Conservation (phyloP, 192 early-diverging fungal species). For the Borealophlyctis nickersoniae region DNA sequence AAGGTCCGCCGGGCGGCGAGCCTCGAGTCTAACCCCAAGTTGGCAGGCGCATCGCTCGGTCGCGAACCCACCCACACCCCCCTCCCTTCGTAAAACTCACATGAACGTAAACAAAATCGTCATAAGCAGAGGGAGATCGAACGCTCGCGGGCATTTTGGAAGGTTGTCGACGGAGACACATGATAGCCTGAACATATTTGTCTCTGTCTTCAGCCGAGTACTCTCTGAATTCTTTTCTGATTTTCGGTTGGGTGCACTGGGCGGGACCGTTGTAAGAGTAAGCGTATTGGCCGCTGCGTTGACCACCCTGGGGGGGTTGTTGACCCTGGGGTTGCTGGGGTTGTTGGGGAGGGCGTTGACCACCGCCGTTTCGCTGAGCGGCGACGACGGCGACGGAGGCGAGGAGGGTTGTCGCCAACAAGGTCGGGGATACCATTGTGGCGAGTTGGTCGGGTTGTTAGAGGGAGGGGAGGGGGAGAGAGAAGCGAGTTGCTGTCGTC, state of each 20-base stretch:
- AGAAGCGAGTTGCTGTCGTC: too few species aligned
- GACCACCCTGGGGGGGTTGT: neutral
- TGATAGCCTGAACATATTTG: conserved; percentile 23
- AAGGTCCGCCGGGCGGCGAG: too few species aligned
- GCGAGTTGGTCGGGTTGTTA: too few species aligned
- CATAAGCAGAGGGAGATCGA: neutral
- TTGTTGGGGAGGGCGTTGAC: neutral
- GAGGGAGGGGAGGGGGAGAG: too few species aligned
- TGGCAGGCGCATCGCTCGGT: too few species aligned
- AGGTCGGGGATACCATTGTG: too few species aligned
- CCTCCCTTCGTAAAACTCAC: neutral
- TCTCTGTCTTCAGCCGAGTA: conserved; percentile 10
- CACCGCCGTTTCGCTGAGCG: neutral
- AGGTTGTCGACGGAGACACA: conserved; percentile 4
- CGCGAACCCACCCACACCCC: neutral
- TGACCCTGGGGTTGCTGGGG: neutral
- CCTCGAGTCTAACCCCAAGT: neutral
- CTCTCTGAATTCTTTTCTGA: conserved; percentile 31
- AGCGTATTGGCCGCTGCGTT: neutral
- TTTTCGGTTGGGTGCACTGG: conserved; percentile 15
- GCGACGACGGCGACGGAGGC: neutral
- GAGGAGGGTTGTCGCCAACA: neutral
- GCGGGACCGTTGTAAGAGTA: neutral
- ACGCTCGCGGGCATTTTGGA: neutral
- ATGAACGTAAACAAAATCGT: conserved; percentile 11